A percentile compares a stretch with the other conserved stretches of the same genome.
Conservation (phyloP, 2,329 filamentous ascomycete species). For the Penicillium sp. region DNA sequence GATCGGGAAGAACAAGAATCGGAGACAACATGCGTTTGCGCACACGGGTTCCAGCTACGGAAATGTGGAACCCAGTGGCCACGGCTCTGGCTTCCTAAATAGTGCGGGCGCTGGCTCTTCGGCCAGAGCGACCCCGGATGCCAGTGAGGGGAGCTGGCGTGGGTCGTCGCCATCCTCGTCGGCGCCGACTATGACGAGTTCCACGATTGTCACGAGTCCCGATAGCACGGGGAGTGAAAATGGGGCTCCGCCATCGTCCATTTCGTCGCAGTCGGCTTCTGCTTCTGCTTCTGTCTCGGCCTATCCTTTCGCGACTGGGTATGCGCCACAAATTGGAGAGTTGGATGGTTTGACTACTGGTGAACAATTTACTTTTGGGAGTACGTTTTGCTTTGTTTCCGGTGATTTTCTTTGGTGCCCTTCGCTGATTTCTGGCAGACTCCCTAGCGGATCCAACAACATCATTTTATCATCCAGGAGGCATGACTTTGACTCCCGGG, state of each 20-base stretch:
- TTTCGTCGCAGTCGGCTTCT: slow-evolving; percentile 1
- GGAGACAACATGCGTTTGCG: background rate
- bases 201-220: slow-evolving; percentile 21
- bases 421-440: background rate
- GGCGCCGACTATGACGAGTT: slow-evolving; percentile 16
- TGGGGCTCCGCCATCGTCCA: background rate
- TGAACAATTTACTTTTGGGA: slow-evolving; percentile 4
- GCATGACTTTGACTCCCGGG: background rate
- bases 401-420: background rate
- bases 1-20: background rate
- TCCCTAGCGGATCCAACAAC: background rate
- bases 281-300: background rate
- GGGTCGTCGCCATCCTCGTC: slow-evolving; percentile 23
- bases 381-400: background rate
- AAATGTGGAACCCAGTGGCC: background rate
- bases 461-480: background rate
- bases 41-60: background rate
- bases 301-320: slow-evolving; percentile 12
- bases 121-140: background rate
- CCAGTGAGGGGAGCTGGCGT: slow-evolving; percentile 16
- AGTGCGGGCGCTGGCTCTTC: background rate
- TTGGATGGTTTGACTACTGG: slow-evolving; percentile 6
- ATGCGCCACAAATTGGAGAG: slow-evolving; percentile 11
- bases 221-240: slow-evolving; percentile 25
- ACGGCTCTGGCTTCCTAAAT: background rate